phyloP scores from a whole-genome alignment of 2,329 filamentous ascomycete species.

The Botrytis hyacinthi region DNA sequence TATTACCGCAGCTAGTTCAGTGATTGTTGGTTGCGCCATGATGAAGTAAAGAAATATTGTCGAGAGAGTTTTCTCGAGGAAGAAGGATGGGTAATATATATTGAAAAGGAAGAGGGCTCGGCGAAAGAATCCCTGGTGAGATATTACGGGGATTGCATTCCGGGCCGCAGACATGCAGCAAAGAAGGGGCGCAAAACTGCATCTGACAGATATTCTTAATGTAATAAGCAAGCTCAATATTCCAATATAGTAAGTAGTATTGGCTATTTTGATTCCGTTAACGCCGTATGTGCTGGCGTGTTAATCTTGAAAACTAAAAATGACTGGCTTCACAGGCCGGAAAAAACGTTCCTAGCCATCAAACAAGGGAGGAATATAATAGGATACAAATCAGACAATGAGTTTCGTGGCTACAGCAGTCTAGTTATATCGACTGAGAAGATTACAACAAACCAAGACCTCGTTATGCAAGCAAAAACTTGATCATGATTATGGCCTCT shows the following conservation, averaged over 20 bases:
- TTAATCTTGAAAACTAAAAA: neutral
- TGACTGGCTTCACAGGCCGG: neutral
- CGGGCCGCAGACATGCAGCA: constrained; percentile 3
- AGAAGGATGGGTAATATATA: neutral
- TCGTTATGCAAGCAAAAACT: too few relatives aligned
- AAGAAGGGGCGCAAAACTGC: neutral
- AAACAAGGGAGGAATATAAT: too few relatives aligned
- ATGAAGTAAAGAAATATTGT: neutral
- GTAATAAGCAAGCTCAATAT: neutral
- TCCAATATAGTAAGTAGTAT: neutral
- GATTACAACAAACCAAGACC: too few relatives aligned
- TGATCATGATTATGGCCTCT: too few relatives aligned
- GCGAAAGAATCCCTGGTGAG: neutral
- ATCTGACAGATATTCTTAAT: neutral
- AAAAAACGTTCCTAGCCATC: neutral
- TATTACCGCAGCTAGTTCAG: neutral
- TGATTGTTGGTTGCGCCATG: constrained; percentile 3
- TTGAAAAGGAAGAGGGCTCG: neutral
- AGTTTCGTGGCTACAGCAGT: too few relatives aligned
- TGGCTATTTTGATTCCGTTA: neutral
- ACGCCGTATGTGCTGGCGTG: neutral
- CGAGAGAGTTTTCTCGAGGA: too few relatives aligned
- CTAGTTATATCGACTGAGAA: too few relatives aligned
- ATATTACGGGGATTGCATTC: neutral
- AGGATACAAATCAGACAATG: too few relatives aligned